Conservation (phyloP, 225 moss, liverwort and hornwort species). For the Asterella californica region DNA sequence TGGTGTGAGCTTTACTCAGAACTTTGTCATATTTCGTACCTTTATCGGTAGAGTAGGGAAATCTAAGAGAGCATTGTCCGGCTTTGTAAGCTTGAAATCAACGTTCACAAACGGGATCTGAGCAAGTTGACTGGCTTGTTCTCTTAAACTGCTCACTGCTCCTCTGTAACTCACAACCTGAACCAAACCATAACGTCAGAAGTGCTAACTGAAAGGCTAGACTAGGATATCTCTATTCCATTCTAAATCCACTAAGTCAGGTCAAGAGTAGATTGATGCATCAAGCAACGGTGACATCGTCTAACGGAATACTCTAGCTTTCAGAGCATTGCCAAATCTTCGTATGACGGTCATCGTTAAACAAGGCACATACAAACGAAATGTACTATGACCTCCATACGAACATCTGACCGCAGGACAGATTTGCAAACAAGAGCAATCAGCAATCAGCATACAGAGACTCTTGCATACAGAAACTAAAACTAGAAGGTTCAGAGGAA, state of each 20-base stretch:
- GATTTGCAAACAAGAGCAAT: background rate
- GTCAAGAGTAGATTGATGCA: background rate
- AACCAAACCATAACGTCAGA: background rate
- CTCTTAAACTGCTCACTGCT: conserved; percentile 74
- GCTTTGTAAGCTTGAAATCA: conserved; percentile 61
- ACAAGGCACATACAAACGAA: background rate
- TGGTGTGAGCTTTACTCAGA: background rate
- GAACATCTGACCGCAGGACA: background rate
- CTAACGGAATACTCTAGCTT: background rate
- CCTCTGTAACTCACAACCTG: conserved; percentile 80
- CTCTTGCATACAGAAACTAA: background rate
- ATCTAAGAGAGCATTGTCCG: conserved; percentile 38
- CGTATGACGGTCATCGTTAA: background rate
- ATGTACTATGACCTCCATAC: background rate
- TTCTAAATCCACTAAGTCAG: background rate
- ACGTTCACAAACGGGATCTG: conserved; percentile 62
- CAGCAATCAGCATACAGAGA: background rate
- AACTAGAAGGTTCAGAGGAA: background rate
- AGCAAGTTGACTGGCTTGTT: conserved; percentile 82
- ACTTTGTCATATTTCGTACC: conserved; percentile 27
- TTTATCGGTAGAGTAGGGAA: conserved; percentile 56
- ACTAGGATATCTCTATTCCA: background rate
- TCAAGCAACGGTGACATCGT: background rate
- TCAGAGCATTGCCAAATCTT: background rate
- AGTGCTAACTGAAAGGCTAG: background rate